phyloP scores from a whole-genome alignment of 306 rosid genomes.

The Quercus berberidifolia region DNA sequence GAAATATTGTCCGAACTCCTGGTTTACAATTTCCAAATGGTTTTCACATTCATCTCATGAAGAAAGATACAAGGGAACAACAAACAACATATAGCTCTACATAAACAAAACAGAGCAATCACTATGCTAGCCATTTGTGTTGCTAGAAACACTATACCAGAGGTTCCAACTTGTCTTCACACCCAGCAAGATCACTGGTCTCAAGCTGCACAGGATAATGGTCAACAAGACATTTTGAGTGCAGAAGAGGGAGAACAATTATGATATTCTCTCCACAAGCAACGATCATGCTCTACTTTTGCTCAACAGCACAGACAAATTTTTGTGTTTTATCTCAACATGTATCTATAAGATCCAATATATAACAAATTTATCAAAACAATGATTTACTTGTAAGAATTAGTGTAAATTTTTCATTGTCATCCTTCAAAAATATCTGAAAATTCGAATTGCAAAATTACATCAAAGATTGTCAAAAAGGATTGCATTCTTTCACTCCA shows the following conservation, averaged over 20 bases:
- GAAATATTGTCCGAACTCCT: conserved; percentile 67
- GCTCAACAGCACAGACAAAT: conserved; percentile 6
- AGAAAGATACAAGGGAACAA: conserved; percentile 37
- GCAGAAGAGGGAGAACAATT: conserved; percentile 26
- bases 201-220: conserved; percentile 13
- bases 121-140: conserved; percentile 1
- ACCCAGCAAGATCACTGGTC: conserved; percentile 13
- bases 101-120: conserved; percentile 17
- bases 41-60: conserved; percentile 49
- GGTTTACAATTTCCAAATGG: conserved; percentile 86
- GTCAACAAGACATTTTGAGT: conserved; percentile 5
- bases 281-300: conserved; percentile 21
- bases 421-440: background rate
- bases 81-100: conserved; percentile 11
- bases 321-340: conserved; percentile 14
- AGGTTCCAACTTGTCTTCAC: conserved; percentile 7
- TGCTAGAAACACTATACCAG: background rate
- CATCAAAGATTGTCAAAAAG: background rate
- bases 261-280: conserved; percentile 12
- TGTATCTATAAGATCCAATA: background rate
- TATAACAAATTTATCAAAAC: conserved; percentile 4
- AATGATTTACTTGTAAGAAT: conserved; percentile 16
- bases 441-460: conserved; percentile 3
- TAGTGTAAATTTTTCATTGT: conserved; percentile 26
- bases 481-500: background rate